These are phyloP conservation scores for Tulasnella sp. DNA, from an alignment of 768 basidiomycete species.

Conservation along the genomic window DNA sequence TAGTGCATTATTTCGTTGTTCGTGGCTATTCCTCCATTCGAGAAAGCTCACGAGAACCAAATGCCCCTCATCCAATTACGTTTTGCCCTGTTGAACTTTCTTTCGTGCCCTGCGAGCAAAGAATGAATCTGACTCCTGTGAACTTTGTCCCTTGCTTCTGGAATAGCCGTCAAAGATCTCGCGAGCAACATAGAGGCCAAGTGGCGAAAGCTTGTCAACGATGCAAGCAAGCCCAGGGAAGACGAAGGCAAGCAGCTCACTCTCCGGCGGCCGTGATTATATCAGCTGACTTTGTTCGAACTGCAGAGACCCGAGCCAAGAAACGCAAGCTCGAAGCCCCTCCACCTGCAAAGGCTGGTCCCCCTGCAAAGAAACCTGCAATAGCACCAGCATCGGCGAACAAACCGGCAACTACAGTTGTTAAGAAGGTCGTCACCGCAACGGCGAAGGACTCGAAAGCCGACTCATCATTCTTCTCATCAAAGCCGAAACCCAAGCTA, in stretches of 20 bases:
- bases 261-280: background rate
- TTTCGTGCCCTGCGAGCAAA: slow-evolving; percentile 17
- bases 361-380: slow-evolving; percentile 65
- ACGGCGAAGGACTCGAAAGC: slow-evolving; percentile 73
- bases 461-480: slow-evolving; percentile 84
- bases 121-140: slow-evolving; percentile 47
- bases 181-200: slow-evolving; percentile 80
- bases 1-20: background rate
- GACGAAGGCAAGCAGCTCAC: slow-evolving; percentile 11
- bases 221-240: slow-evolving; percentile 40
- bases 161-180: slow-evolving; percentile 88
- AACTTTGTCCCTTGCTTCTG: slow-evolving; percentile 42
- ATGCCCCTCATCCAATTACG: background rate
- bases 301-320: slow-evolving; percentile 41
- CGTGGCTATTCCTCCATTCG: background rate
- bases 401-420: slow-evolving; percentile 27
- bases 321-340: slow-evolving; percentile 69
- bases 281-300: background rate
- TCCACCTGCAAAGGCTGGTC: slow-evolving; percentile 46
- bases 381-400: slow-evolving; percentile 24
- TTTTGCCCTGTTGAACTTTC: background rate
- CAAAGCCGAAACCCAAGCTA: slow-evolving; percentile 77
- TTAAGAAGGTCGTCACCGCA: slow-evolving; percentile 47
- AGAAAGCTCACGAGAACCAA: slow-evolving; percentile 9
- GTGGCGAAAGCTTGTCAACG: slow-evolving; percentile 62